Percentiles rank a stretch among this genome's conserved stretches.
phyloP scores from a whole-genome alignment of 2,329 filamentous ascomycete species.

The Monosporascus sp. region DNA sequence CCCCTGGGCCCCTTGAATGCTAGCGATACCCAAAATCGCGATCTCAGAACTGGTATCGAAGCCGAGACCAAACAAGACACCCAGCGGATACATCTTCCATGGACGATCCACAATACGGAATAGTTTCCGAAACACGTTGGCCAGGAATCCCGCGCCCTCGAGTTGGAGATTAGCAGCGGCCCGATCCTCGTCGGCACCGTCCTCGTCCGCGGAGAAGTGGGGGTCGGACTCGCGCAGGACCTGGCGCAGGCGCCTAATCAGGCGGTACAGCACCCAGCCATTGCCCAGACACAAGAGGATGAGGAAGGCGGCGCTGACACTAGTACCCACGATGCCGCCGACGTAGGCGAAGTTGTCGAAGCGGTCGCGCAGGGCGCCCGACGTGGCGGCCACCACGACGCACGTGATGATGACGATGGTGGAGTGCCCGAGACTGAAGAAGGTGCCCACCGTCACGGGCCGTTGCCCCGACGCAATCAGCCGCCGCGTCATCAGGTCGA shows the following conservation, averaged over 20 bases:
- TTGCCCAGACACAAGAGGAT: slow-evolving; percentile 80
- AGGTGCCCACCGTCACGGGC: slow-evolving; percentile 89
- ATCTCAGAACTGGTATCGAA: slow-evolving; percentile 97
- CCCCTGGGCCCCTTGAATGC: slow-evolving; percentile 77
- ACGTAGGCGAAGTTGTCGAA: slow-evolving; percentile 77
- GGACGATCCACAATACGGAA: slow-evolving; percentile 70
- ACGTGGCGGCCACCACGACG: slow-evolving; percentile 85
- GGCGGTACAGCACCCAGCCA: slow-evolving; percentile 73
- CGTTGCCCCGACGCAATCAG: slow-evolving; percentile 79
- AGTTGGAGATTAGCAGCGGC: slow-evolving; percentile 56
- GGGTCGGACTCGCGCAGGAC: slow-evolving; percentile 45
- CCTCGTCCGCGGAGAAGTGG: slow-evolving; percentile 17
- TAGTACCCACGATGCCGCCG: slow-evolving; percentile 85
- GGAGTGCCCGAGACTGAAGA: slow-evolving; percentile 89
- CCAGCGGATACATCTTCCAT: slow-evolving; percentile 64
- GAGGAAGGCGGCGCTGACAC: slow-evolving; percentile 77
- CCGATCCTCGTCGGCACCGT: slow-evolving; percentile 16
- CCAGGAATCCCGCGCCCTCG: slow-evolving; percentile 72
- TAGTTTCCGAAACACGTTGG: slow-evolving; percentile 63
- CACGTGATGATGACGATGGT: slow-evolving; percentile 90
- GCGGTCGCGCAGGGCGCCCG: slow-evolving; percentile 71
- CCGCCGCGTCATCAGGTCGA: slow-evolving; percentile 89
- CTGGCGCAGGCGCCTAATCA: slow-evolving; percentile 62
- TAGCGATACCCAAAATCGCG: slow-evolving; percentile 83
- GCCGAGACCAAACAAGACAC: slow-evolving; percentile 82